These are phyloP conservation scores for Pleurozium schreberi DNA, from an alignment of 225 moss, liverwort and hornwort genomes.

Conservation along the genomic window DNA sequence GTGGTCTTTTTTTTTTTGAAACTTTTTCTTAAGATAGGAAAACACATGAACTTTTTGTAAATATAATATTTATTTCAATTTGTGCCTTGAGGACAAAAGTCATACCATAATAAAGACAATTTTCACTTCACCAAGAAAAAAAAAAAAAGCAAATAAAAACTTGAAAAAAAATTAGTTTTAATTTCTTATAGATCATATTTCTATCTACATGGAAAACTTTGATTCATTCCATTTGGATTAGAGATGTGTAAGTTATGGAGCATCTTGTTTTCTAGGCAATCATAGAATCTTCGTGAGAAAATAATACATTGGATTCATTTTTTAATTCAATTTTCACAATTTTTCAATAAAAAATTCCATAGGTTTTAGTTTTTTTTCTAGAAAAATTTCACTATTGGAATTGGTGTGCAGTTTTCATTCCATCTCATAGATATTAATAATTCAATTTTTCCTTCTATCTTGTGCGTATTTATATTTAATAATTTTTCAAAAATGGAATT, in stretches of 20 bases:
- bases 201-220: neutral
- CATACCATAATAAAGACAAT: no score
- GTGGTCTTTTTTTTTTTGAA: no score
- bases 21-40: no score
- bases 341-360: no score
- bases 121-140: no score
- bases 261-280: rapidly evolving
- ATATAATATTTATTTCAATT: no score
- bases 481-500: neutral
- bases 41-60: no score
- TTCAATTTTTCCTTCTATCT: neutral
- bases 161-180: neutral
- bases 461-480: neutral
- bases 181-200: neutral
- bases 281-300: neutral
- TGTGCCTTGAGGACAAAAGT: no score
- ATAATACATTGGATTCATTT: rapidly evolving
- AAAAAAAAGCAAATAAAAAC: no score
- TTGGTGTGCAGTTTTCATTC: neutral
- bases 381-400: neutral
- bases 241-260: neutral
- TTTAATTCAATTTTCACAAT: no score
- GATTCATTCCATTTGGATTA: neutral
- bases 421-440: neutral
- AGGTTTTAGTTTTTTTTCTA: rapidly evolving